Evolutionary conservation across 1,284 basidiomycete species (phyloP).

Genomic region (Entoloma clypeatum): DNA sequence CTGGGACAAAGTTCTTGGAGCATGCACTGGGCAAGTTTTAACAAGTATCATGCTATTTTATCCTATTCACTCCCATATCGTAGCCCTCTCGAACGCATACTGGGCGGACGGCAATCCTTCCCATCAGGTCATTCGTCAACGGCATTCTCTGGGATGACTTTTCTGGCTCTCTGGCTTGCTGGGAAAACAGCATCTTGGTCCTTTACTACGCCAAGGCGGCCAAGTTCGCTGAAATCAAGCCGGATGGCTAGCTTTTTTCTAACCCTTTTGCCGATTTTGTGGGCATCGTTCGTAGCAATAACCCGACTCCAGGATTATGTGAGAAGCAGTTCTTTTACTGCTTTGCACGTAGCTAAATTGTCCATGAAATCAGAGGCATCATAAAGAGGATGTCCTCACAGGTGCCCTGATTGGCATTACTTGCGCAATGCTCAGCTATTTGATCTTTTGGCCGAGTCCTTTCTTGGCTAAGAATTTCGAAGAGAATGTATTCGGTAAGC

Average conservation of each 20-base stretch:
- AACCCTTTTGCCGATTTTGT: slow-evolving; percentile 49
- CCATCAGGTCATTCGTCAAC: slow-evolving; percentile 69
- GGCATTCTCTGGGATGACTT: slow-evolving; percentile 62
- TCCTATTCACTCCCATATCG: slow-evolving; percentile 3
- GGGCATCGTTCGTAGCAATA: slow-evolving; percentile 59
- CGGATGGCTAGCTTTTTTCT: slow-evolving; percentile 46
- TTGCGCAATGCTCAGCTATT: slow-evolving; percentile 48
- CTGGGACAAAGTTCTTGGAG: slow-evolving; percentile 46
- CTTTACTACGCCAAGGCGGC: slow-evolving; percentile 37
- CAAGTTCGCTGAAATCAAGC: slow-evolving; percentile 40
- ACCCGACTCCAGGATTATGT: slow-evolving; percentile 65
- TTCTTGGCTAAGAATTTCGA: slow-evolving; percentile 38
- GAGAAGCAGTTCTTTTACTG: slow-evolving; percentile 24
- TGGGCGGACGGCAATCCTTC: slow-evolving; percentile 57
- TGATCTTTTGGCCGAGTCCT: slow-evolving; percentile 63
- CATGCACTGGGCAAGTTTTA: slow-evolving; percentile 51
- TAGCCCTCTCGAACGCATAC: slow-evolving; percentile 39
- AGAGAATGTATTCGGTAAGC: slow-evolving; percentile 28
- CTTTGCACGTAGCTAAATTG: slow-evolving; percentile 5
- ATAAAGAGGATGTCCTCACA: slow-evolving; percentile 64
- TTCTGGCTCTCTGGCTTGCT: slow-evolving; percentile 59
- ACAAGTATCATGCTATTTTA: slow-evolving; percentile 1
- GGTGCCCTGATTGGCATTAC: slow-evolving; percentile 55
- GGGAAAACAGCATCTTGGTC: slow-evolving; percentile 62
- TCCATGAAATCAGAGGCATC: slow-evolving; percentile 46